phyloP scores from a whole-genome alignment of 2,329 filamentous ascomycete genomes.

The Apiospora pterosperma region DNA sequence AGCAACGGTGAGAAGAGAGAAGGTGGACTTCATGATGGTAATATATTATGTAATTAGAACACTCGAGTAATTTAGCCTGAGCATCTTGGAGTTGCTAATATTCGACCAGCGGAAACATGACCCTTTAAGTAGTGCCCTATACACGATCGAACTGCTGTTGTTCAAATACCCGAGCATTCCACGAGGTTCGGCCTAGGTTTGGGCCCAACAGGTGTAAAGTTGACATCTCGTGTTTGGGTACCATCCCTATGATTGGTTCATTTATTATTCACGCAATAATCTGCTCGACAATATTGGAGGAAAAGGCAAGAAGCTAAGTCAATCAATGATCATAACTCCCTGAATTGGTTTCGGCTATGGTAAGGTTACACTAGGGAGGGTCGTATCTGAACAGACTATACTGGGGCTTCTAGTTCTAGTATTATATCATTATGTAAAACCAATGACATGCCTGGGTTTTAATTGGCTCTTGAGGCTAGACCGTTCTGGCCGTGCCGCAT shows the following conservation, averaged over 20 bases:
- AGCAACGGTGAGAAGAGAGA: neutral
- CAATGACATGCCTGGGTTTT: neutral
- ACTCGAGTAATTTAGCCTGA: neutral
- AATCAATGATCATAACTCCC: neutral
- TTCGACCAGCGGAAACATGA: too few relatives aligned
- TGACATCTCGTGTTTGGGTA: neutral
- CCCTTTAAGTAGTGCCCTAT: neutral
- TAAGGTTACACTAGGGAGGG: neutral
- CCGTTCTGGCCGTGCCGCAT: neutral
- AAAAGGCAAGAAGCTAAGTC: neutral
- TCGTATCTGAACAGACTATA: neutral
- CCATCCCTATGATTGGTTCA: neutral
- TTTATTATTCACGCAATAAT: neutral
- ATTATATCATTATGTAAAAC: neutral
- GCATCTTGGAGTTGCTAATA: neutral
- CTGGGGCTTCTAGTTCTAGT: neutral
- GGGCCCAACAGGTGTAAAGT: neutral
- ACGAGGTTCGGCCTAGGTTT: neutral
- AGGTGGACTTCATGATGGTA: neutral
- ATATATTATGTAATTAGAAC: neutral
- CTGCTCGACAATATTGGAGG: neutral
- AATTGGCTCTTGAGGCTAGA: neutral
- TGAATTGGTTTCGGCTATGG: neutral
- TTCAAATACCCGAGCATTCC: neutral
- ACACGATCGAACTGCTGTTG: neutral